Conservation (phyloP, 2,329 filamentous ascomycete genomes). For the Bipolaris sorokiniana region DNA sequence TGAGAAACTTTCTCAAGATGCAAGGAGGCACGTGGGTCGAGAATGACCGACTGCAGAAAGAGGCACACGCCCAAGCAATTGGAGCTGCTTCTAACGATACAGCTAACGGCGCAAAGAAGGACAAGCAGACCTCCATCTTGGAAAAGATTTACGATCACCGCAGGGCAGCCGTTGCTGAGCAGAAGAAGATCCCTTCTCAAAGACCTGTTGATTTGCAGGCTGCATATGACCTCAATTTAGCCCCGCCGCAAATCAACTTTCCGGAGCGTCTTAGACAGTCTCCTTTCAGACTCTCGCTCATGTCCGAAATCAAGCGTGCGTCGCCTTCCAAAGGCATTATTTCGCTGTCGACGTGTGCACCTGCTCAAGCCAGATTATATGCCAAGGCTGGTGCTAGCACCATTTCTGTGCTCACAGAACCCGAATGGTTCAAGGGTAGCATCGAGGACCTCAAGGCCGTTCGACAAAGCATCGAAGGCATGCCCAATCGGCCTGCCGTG, state of each 20-base stretch:
- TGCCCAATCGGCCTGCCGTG: slow-evolving; percentile 90
- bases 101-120: slow-evolving; percentile 38
- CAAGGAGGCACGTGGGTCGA: slow-evolving; percentile 91
- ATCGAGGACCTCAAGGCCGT: slow-evolving; percentile 91
- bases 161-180: slow-evolving; percentile 73
- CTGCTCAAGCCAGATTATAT: slow-evolving; percentile 88
- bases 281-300: slow-evolving; percentile 85
- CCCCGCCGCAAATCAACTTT: slow-evolving; percentile 83
- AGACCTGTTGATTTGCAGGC: slow-evolving; percentile 83
- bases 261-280: slow-evolving; percentile 79
- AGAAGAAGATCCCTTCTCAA: slow-evolving; percentile 86
- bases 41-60: slow-evolving; percentile 64
- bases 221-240: slow-evolving; percentile 81
- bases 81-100: slow-evolving; percentile 32
- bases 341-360: slow-evolving; percentile 83
- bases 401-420: slow-evolving; percentile 97
- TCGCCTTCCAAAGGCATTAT: slow-evolving; percentile 97
- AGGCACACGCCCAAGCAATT: slow-evolving; percentile 44
- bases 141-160: slow-evolving; percentile 89
- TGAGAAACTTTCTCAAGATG: slow-evolving; percentile 88
- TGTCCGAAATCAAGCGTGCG: slow-evolving; percentile 96
- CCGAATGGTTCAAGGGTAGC: slow-evolving; percentile 98
- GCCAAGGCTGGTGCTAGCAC: slow-evolving; percentile 93
- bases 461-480: slow-evolving; percentile 83
- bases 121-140: slow-evolving; percentile 82